Conservation (phyloP, 2,329 filamentous ascomycete species). For the Biscogniauxia marginata region DNA sequence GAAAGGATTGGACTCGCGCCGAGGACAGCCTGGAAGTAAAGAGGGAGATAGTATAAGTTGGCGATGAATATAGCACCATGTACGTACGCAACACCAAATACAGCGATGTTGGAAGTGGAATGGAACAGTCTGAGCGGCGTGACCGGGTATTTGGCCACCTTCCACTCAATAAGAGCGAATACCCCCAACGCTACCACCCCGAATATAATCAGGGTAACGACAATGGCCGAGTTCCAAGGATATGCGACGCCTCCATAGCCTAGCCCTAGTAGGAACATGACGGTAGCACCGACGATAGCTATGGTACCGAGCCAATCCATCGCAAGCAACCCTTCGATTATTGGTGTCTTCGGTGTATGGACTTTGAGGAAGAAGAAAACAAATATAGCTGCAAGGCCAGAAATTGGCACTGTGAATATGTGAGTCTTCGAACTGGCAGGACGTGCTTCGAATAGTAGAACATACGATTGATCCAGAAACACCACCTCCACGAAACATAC, state of each 20-base stretch:
- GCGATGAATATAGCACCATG: conserved; percentile 61
- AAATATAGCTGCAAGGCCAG: conserved; percentile 56
- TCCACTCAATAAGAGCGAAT: conserved; percentile 62
- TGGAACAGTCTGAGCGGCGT: conserved; percentile 65
- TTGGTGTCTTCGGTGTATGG: conserved; percentile 63
- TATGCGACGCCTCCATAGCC: conserved; percentile 64
- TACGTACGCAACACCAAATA: conserved; percentile 46
- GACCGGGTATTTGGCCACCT: conserved; percentile 64
- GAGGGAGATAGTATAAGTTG: conserved; percentile 67
- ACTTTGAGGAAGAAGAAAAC: conserved; percentile 63
- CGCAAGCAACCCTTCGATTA: conserved; percentile 60
- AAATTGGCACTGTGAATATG: conserved; percentile 40
- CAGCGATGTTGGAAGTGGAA: conserved; percentile 54
- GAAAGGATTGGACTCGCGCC: conserved; percentile 60
- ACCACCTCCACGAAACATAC: conserved; percentile 48
- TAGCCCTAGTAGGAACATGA: conserved; percentile 70
- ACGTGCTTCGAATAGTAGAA: conserved; percentile 27
- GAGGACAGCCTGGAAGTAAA: conserved; percentile 71
- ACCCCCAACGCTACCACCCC: conserved; percentile 47
- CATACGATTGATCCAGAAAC: conserved; percentile 52
- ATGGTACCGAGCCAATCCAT: conserved; percentile 62
- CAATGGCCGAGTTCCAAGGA: conserved; percentile 60
- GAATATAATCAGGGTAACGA: conserved; percentile 63
- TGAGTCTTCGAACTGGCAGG: not conserved
- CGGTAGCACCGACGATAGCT: conserved; percentile 59